Percentiles rank a stretch among this genome's conserved stretches.
phyloP scores from a whole-genome alignment of 1,139 yeast species.

The Lodderomyces elongisporus region DNA sequence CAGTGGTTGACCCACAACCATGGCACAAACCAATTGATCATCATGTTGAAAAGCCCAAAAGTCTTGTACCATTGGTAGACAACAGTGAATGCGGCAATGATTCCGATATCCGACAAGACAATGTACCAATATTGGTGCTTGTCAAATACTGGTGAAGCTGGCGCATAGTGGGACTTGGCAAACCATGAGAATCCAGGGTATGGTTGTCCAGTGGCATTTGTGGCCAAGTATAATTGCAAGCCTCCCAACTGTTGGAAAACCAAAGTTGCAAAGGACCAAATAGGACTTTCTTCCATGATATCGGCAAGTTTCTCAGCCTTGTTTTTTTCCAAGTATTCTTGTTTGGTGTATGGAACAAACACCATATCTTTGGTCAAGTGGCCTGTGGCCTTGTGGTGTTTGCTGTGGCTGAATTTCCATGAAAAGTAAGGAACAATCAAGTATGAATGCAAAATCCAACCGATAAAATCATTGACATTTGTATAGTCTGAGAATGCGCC shows the following conservation, averaged over 20 bases:
- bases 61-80: constrained; percentile 61
- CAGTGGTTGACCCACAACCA: constrained; percentile 83
- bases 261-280: constrained; percentile 50
- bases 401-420: constrained; percentile 78
- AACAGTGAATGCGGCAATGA: constrained; percentile 46
- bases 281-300: constrained; percentile 69
- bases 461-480: constrained; percentile 66
- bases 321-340: constrained; percentile 42
- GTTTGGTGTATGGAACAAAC: constrained; percentile 66
- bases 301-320: constrained; percentile 47
- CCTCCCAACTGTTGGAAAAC: constrained; percentile 74
- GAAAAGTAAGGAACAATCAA: constrained; percentile 80
- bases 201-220: constrained; percentile 75
- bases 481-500: constrained; percentile 74
- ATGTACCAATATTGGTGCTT: constrained; percentile 65
- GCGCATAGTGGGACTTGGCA: constrained; percentile 59
- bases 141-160: constrained; percentile 70
- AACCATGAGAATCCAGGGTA: constrained; percentile 48
- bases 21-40: constrained; percentile 72
- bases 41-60: constrained; percentile 60
- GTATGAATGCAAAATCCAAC: constrained; percentile 79
- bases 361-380: constrained; percentile 79
- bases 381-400: constrained; percentile 87
- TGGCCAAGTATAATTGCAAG: constrained; percentile 58
- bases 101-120: constrained; percentile 68